A percentile compares a stretch with the other conserved stretches of the same genome.
Evolutionary conservation across 192 early-diverging fungal species (phyloP).

Genomic region (Backusella psychrophila): DNA sequence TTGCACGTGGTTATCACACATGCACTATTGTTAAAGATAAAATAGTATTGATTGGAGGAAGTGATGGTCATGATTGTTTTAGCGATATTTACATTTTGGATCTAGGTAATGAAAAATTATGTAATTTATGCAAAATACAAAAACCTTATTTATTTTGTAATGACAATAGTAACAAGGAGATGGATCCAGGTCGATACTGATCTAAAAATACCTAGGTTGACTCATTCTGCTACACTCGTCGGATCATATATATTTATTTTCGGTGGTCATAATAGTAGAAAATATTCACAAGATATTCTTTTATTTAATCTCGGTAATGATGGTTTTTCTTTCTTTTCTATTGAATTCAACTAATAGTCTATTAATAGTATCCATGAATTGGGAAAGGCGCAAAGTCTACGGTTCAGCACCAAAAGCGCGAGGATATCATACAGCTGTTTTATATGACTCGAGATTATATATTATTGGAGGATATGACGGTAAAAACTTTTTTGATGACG

Average conservation of each 20-base stretch:
- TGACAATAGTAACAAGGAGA: constrained; percentile 32
- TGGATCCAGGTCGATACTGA: constrained; percentile 73
- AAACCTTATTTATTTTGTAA: background rate
- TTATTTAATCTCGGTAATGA: constrained; percentile 73
- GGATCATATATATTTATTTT: constrained; percentile 90
- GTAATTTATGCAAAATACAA: background rate
- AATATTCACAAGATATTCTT: constrained; percentile 79
- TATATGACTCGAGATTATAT: constrained; percentile 79
- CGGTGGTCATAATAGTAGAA: constrained; percentile 82
- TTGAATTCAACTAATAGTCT: background rate
- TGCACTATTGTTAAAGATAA: constrained; percentile 76
- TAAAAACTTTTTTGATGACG: constrained; percentile 77
- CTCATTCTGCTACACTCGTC: constrained; percentile 83
- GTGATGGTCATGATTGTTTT: constrained; percentile 83
- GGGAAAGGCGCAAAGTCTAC: constrained; percentile 76
- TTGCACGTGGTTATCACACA: constrained; percentile 86
- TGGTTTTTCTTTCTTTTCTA: background rate
- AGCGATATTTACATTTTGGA: constrained; percentile 64
- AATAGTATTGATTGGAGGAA: constrained; percentile 84
- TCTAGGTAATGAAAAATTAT: constrained; percentile 38
- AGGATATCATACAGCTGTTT: constrained; percentile 82
- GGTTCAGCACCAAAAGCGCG: constrained; percentile 63
- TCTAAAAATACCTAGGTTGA: constrained; percentile 66
- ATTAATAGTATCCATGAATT: constrained; percentile 69
- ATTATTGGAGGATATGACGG: constrained; percentile 89